A percentile compares a stretch with the other conserved stretches of the same genome.
Evolutionary conservation across 148 eudicot genomes (phyloP).

Genomic region (Camellia granthamiana): DNA sequence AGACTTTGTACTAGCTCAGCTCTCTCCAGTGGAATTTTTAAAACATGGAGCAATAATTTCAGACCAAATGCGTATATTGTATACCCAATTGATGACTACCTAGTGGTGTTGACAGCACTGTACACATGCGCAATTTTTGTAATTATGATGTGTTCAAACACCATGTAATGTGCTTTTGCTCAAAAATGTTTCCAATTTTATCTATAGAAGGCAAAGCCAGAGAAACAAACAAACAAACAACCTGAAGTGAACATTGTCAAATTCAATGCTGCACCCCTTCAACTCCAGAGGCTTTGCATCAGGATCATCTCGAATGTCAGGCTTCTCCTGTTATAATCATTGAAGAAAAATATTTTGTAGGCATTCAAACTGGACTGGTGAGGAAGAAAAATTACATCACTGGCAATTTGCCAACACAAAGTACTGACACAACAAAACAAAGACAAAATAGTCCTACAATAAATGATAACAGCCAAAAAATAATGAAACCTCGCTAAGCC

Average conservation of each 20-base stretch:
- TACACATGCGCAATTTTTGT: background rate
- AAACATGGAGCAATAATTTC: too few species aligned
- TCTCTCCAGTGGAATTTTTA: too few species aligned
- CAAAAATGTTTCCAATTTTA: background rate
- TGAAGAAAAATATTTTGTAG: background rate
- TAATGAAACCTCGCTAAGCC: background rate
- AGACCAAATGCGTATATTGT: too few species aligned
- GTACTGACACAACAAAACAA: slow-evolving; percentile 2
- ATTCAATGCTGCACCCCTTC: slow-evolving; percentile 68
- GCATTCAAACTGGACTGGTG: background rate
- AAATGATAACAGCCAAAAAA: background rate
- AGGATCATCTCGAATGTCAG: slow-evolving; percentile 66
- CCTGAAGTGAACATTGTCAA: slow-evolving; percentile 89
- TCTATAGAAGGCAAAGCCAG: background rate
- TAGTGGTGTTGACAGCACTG: too few species aligned
- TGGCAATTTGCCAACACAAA: slow-evolving; percentile 6
- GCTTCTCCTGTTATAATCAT: slow-evolving; percentile 50
- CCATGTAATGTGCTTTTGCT: background rate
- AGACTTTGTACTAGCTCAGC: too few species aligned
- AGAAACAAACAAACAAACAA: slow-evolving; percentile 14
- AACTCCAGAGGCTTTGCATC: slow-evolving; percentile 70
- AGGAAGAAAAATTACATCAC: background rate
- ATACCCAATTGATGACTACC: too few species aligned
- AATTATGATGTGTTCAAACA: background rate
- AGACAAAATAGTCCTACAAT: background rate